Base-by-base conservation (phyloP, 106 monocot species). In the Dioscorea dumetorum region DNA sequence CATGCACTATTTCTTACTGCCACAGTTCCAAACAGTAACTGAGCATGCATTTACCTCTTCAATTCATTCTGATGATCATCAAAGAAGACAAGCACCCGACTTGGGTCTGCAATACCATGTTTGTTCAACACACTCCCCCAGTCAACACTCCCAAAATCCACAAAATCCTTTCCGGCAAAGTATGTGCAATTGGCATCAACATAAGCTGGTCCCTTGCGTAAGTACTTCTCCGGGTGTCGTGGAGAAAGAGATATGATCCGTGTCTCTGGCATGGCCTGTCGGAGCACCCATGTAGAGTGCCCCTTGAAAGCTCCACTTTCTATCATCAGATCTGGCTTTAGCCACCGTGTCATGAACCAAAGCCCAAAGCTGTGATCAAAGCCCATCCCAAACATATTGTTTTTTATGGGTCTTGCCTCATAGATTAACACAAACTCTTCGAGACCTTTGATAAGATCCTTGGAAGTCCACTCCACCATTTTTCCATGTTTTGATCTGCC, bases 1-100 rank as follows among this genome's bases (percentile, higher is more conserved):
- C 41, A 41, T 41, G 10, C 6, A 41, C 41, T 10, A 41, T 3
- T 41, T 41, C 41, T 41, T 41, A 41, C 5, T 8, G 41, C 41
- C 9, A 10, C 2, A 41, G 41, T 8, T 41, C 10, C 41, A 41
- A 3, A 41, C 10, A 41, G 41, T 41, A 41, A 41, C 2, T 10
- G 6, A 41, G 10, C 41, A 41, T 6, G 41, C 41, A 41, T 41
- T 41, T 60, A 97, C 91, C 95, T 91, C 68, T 97, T 97, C 33
- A 99, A 62, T 73, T 99, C 89, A 81, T 92, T 92, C 72, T 99
- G 97, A 79, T 99, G 97, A 77, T 99, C 97, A 71, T 99, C 92
- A 70, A 99, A 99, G 52, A 68, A 68, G 54, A 56, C 67, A 56
- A 68, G 67, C 54, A 68, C 67, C 13, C 52, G 52, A 53, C 54